Evolutionary conservation across 768 basidiomycete species (phyloP), one percentile per base, ranked within the genome.

Genomic region (Termitomyces sp.): DNA sequence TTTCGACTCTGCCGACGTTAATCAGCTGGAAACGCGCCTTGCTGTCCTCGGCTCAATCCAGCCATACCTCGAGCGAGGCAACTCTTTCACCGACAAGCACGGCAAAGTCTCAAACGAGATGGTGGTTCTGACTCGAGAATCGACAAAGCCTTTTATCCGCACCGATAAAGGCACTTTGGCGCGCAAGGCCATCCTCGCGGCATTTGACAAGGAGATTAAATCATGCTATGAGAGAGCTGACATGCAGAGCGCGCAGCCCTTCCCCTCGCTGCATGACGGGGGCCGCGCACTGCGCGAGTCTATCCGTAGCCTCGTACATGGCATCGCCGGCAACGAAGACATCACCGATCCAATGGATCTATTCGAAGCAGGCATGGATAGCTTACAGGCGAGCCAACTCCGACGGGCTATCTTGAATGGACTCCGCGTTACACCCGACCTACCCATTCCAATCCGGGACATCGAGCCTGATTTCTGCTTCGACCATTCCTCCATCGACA

Each of bases 321-420:
- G 53, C 16, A 62, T 70, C 31, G 61, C 64, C 30, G 63, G 62
- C 1, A 59, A 60, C 15, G 49, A 65, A 15, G 65, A 66, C 8
- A 62, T 67, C 6, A 67, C 72, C 44, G 63, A 66, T 49, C 46
- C 56, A 13, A 54, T 64, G 16, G 75, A 76, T 58, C 73, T 78
- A 55, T 76, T 78, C 57, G 75, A 76, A 63, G 66, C 64, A 1
- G 76, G 76, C 1, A 74, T 78, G 75, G 75, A 76, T 58, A 75
- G 75, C 54, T 54, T 76, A 33, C 76, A 76, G 47, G 74, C 75
- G 12, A 72, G 64, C 48, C 61, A 72, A 15, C 65, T 78, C 22
- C 70, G 71, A n/a, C 67, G 71, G 7, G 65, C 67, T 7, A 61
- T 75, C 45, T 47, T 72, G 9, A 66, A 62, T 30, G 58, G 64